phyloP scores from a whole-genome alignment of 805 yeast genomes.

The Saturnispora ahearnii region DNA sequence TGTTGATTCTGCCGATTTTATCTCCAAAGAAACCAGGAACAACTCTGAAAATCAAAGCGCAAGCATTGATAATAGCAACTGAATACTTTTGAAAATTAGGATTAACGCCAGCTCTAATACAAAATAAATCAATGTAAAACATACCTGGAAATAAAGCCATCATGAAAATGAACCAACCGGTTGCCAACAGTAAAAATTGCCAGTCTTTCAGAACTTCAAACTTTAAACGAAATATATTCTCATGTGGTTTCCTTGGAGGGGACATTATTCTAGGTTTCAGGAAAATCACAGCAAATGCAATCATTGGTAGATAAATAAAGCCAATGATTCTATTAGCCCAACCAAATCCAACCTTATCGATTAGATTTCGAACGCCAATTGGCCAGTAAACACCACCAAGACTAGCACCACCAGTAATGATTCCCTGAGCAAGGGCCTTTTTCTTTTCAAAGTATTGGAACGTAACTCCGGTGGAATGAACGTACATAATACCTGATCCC shows the following conservation, averaged over 20 bases:
- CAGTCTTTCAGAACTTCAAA: constrained; percentile 34
- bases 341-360: constrained; percentile 30
- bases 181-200: constrained; percentile 30
- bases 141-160: constrained; percentile 35
- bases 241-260: constrained; percentile 29
- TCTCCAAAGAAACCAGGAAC: constrained; percentile 42
- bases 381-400: constrained; percentile 43
- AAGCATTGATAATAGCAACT: constrained; percentile 32
- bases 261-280: constrained; percentile 26
- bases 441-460: constrained; percentile 61
- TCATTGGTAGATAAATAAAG: constrained; percentile 29
- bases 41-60: constrained; percentile 44
- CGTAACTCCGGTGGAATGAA: constrained; percentile 49
- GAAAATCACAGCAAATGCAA: constrained; percentile 13
- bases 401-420: constrained; percentile 42
- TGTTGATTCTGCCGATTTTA: constrained; percentile 33
- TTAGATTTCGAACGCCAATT: constrained; percentile 37
- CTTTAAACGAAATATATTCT: constrained; percentile 26
- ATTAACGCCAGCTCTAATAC: constrained; percentile 43
- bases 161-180: constrained; percentile 29
- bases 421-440: constrained; percentile 43
- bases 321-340: constrained; percentile 46
- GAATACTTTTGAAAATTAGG: constrained; percentile 41
- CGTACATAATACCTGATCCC: constrained; percentile 46
- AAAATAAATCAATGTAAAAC: constrained; percentile 48